Percentiles rank a stretch among this genome's conserved stretches.
phyloP scores from a whole-genome alignment of 208 protist genomes.

The Kentomonas sorsogonicus region DNA sequence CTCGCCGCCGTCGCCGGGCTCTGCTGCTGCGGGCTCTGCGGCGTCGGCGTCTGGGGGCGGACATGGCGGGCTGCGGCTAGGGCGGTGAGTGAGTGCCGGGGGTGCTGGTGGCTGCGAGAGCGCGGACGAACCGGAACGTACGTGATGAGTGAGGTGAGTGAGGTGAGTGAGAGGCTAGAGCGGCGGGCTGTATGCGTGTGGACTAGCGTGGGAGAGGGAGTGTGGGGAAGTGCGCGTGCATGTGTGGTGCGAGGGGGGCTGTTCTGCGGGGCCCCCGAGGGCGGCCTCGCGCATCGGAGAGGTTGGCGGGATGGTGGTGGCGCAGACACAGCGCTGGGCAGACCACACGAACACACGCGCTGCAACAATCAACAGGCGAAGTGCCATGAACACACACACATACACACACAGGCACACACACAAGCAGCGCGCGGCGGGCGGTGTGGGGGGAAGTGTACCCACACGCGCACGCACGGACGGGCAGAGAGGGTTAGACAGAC shows the following conservation, averaged over 20 bases:
- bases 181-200: slow-evolving; percentile 49
- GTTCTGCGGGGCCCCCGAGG: slow-evolving; percentile 16
- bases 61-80: slow-evolving; percentile 70
- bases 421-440: too few species aligned
- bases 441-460: slow-evolving; percentile 5
- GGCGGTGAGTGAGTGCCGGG: slow-evolving; percentile 82
- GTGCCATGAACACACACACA: slow-evolving; percentile 4
- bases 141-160: slow-evolving; percentile 25
- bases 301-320: slow-evolving; percentile 9
- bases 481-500: slow-evolving; percentile 11
- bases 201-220: slow-evolving; percentile 13
- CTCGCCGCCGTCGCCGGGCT: slow-evolving; percentile 49
- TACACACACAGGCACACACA: slow-evolving; percentile 4
- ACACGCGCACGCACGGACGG: slow-evolving; percentile 7
- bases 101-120: too few species aligned
- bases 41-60: slow-evolving; percentile 57
- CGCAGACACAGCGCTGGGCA: slow-evolving; percentile 15
- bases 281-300: slow-evolving; percentile 6
- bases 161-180: slow-evolving; percentile 51
- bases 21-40: slow-evolving; percentile 77
- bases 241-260: slow-evolving; percentile 15
- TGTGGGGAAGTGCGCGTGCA: too few species aligned
- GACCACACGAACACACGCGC: background rate
- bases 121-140: slow-evolving; percentile 61
- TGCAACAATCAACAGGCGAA: background rate